Conservation (phyloP, 2,329 filamentous ascomycete species). For the Alternaria brassicae region DNA sequence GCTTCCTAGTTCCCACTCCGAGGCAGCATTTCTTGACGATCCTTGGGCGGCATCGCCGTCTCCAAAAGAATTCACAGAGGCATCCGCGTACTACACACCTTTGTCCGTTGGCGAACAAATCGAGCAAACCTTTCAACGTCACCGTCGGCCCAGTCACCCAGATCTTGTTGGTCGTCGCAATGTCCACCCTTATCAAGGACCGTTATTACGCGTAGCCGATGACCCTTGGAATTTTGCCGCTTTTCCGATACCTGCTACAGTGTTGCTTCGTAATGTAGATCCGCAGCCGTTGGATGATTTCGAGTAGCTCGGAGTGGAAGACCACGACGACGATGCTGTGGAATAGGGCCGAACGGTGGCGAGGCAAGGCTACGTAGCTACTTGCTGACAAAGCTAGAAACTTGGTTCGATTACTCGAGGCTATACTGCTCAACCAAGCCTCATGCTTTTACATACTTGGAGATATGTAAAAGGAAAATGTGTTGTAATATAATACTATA, state of each 20-base stretch:
- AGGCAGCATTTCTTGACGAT: not conserved
- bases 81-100: not conserved
- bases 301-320: not conserved
- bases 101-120: not conserved
- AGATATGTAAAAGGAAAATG: not conserved
- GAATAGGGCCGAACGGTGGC: not conserved
- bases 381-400: not conserved
- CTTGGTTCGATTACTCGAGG: not conserved
- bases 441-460: not conserved
- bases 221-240: not conserved
- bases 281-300: not conserved
- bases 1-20: not conserved
- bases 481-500: rapidly evolving
- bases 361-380: not conserved
- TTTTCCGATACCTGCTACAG: not conserved
- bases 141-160: not conserved
- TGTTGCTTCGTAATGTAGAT: not conserved
- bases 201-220: not conserved
- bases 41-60: not conserved
- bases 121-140: not conserved
- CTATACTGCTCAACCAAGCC: not conserved
- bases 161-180: not conserved
- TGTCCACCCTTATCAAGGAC: not conserved
- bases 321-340: not conserved
- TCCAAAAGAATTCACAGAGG: not conserved